Percentiles rank a stretch among this genome's conserved stretches.
Evolutionary conservation across 495 filamentous ascomycete species (phyloP).

Genomic region (Penicillium dipodomyicola): DNA sequence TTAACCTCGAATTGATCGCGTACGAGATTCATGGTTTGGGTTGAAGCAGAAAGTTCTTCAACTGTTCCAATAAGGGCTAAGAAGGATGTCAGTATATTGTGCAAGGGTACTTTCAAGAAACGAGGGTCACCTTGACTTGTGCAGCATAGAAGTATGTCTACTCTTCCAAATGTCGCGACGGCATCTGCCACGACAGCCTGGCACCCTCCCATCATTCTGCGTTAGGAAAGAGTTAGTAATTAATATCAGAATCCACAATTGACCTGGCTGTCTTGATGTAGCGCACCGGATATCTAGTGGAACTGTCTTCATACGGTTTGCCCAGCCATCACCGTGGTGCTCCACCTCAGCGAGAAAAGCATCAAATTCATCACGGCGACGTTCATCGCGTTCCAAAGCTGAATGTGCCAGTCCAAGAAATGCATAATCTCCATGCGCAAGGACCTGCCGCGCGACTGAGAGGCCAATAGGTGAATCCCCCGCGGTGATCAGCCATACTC

Average conservation of each 20-base stretch:
- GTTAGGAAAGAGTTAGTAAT: slow-evolving; percentile 14
- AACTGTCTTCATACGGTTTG: slow-evolving; percentile 41
- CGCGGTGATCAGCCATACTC: slow-evolving; percentile 87
- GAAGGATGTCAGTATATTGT: background rate
- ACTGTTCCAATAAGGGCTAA: slow-evolving; percentile 84
- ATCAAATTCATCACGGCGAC: slow-evolving; percentile 50
- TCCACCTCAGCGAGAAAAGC: slow-evolving; percentile 64
- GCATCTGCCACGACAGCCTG: slow-evolving; percentile 87
- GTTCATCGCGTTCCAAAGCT: slow-evolving; percentile 41
- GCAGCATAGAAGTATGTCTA: slow-evolving; percentile 88
- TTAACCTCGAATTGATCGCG: slow-evolving; percentile 91
- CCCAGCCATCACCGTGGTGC: slow-evolving; percentile 50
- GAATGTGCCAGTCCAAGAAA: slow-evolving; percentile 69
- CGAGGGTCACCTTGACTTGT: slow-evolving; percentile 66
- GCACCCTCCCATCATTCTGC: slow-evolving; percentile 52
- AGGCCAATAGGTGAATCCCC: slow-evolving; percentile 77
- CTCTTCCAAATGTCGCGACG: slow-evolving; percentile 74
- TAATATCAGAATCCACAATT: background rate
- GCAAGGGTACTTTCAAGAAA: background rate
- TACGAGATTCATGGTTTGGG: slow-evolving; percentile 71
- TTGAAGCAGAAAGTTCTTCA: slow-evolving; percentile 78
- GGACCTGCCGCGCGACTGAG: slow-evolving; percentile 66
- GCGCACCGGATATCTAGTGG: slow-evolving; percentile 53
- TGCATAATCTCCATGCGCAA: slow-evolving; percentile 83
- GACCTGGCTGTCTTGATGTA: background rate